Conservation (phyloP, 1,139 yeast genomes). For the Suhomyces terraborum region DNA sequence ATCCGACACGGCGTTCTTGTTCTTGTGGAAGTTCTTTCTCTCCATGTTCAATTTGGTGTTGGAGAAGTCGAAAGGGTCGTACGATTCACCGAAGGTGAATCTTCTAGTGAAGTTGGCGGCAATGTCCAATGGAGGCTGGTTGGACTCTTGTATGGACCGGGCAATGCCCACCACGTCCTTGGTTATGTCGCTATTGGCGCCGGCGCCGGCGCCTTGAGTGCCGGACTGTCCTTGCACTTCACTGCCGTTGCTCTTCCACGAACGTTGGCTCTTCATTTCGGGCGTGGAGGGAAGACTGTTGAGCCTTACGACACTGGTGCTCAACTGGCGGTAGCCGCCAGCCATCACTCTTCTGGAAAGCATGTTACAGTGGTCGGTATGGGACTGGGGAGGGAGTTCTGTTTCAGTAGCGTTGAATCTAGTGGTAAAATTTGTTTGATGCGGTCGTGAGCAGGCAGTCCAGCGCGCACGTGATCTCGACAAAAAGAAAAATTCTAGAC, state of each 20-base stretch:
- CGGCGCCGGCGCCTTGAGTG: constrained; percentile 5
- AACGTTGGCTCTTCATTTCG: constrained; percentile 35
- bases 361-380: background rate
- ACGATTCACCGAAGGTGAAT: constrained; percentile 49
- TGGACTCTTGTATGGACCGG: constrained; percentile 30
- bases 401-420: no score
- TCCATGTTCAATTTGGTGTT: constrained; percentile 52
- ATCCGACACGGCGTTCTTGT: constrained; percentile 26
- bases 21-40: constrained; percentile 24
- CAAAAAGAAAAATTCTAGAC: constrained; percentile 14
- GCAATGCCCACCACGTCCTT: constrained; percentile 34
- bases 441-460: constrained; percentile 3
- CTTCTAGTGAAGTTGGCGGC: constrained; percentile 40
- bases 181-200: constrained; percentile 26
- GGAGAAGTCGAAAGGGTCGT: constrained; percentile 78
- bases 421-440: constrained; percentile 4
- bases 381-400: no score
- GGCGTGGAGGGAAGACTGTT: constrained; percentile 30
- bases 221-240: constrained; percentile 9
- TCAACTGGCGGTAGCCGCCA: constrained; percentile 11
- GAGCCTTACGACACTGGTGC: constrained; percentile 8
- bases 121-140: constrained; percentile 28
- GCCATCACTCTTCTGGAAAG: constrained; percentile 3
- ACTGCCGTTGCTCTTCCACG: constrained; percentile 29
- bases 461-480: constrained; percentile 11